A percentile compares a stretch with the other conserved stretches of the same genome.
phyloP scores from a whole-genome alignment of 495 filamentous ascomycete genomes.

The Niebla homalea region DNA sequence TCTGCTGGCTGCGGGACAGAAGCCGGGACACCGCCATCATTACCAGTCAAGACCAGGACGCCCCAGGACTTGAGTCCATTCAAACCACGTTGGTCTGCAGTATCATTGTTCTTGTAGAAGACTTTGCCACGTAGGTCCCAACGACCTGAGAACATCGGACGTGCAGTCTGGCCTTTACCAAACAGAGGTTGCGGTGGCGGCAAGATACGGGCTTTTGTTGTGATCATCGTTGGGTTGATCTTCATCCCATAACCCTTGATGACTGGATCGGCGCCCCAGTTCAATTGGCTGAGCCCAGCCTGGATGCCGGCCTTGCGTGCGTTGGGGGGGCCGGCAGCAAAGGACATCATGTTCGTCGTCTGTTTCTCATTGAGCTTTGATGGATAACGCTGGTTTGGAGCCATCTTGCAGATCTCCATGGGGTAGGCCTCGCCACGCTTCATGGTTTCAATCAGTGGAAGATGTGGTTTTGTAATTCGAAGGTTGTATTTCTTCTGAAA shows the following conservation, averaged over 20 bases:
- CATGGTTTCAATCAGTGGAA: conserved; percentile 60
- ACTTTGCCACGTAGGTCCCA: conserved; percentile 79
- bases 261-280: conserved; percentile 55
- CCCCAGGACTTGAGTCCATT: conserved; percentile 52
- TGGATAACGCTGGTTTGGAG: conserved; percentile 57
- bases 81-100: conserved; percentile 9
- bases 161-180: conserved; percentile 30
- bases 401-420: conserved; percentile 56
- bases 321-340: conserved; percentile 52
- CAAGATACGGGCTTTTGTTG: conserved; percentile 58
- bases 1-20: conserved; percentile 26
- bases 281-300: conserved; percentile 49
- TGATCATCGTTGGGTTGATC: conserved; percentile 47
- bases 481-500: conserved; percentile 53
- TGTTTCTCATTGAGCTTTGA: conserved; percentile 57
- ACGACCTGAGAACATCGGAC: conserved; percentile 49
- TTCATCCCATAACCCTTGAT: conserved; percentile 54
- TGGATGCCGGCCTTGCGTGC: conserved; percentile 49
- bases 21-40: conserved; percentile 12
- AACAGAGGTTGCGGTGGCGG: conserved; percentile 58
- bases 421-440: conserved; percentile 56
- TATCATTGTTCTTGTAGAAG: conserved; percentile 48
- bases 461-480: conserved; percentile 34
- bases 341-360: conserved; percentile 78
- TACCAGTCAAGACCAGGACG: conserved; percentile 39